Base-by-base conservation (phyloP, 2,329 filamentous ascomycete species). In the Pseudogymnoascus sp. region DNA sequence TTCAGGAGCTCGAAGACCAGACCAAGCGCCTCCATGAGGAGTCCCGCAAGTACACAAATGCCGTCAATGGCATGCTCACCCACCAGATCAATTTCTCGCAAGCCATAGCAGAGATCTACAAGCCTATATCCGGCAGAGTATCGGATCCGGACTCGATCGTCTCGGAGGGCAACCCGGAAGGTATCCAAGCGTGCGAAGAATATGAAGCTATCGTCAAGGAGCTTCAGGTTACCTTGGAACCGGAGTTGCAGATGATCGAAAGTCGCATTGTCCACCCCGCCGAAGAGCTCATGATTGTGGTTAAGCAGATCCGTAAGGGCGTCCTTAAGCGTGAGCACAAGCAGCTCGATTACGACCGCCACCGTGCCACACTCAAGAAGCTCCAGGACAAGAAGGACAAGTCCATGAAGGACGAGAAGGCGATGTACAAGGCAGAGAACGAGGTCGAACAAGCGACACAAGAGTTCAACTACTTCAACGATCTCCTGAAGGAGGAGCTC, bases 41-140 rank as follows among this genome's bases (percentile, higher is more conserved):
- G 77, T 96, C 91, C 62, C 89, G 92, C 75, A 97, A 96, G 78
- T 99, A 99, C 76, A 97, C 96, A 71, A 87, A 96, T 61, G 90
- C 94, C 73, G 97, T 99, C 78, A 97, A 97, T 78, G 90, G 89
- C 80, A 99, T 99, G 94, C 84, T 99, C 71, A 85, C 81, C 72
- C 92, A 97, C 77, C 94, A 99, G 79, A 97, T 99, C 76, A 93
- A 96, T 74, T 99, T 99, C 79, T 96, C 93, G 69, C 86, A 96
- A 77, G 90, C 92, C 67, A 93, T 96, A 80, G 88, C 89, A 66
- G 94, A 99, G 76, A 88, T 99, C 71, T 99, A 99, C 82, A 96
- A 96, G 74, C 94, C 94, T 68, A 99, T 99, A 70, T 97, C 93
- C 61, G 94, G 94, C 61, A 89, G 94, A 72, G 84, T 95, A 76